These are phyloP conservation scores for Thyridium curvatum DNA, from an alignment of 2,329 filamentous ascomycete genomes.

Conservation along the genomic window DNA sequence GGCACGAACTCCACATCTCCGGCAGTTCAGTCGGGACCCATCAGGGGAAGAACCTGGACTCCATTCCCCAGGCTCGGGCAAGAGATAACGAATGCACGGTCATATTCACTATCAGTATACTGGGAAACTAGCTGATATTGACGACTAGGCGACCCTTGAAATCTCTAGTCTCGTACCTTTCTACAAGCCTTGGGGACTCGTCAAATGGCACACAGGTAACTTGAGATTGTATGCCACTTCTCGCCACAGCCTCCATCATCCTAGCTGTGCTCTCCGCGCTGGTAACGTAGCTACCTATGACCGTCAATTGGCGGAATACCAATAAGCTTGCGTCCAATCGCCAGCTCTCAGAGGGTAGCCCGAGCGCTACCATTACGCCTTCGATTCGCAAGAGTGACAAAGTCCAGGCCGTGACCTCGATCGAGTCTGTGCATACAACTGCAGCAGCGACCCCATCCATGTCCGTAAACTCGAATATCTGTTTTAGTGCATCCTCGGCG, in stretches of 20 bases:
- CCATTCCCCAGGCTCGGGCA: too few relatives aligned
- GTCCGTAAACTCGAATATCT: conserved; percentile 18
- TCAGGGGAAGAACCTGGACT: too few relatives aligned
- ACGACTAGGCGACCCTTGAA: conserved; percentile 24
- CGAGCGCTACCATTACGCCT: conserved; percentile 20
- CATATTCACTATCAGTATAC: too few relatives aligned
- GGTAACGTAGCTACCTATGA: conserved; percentile 24
- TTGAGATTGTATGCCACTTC: conserved; percentile 15
- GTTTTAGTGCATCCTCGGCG: conserved; percentile 6
- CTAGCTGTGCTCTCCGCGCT: conserved; percentile 16
- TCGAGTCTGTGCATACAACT: conserved; percentile 23
- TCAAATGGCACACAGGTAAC: conserved; percentile 19
- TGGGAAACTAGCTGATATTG: conserved; percentile 21
- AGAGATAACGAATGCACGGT: too few relatives aligned
- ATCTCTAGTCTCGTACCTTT: conserved; percentile 15
- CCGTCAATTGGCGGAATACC: conserved; percentile 20
- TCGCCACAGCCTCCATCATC: conserved; percentile 23
- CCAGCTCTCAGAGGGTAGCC: conserved; percentile 22
- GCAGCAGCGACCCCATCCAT: conserved; percentile 22
- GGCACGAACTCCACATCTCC: too few relatives aligned
- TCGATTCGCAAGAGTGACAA: conserved; percentile 18
- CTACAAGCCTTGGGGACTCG: conserved; percentile 16
- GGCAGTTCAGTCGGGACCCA: too few relatives aligned
- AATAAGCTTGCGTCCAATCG: conserved; percentile 21
- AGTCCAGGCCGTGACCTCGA: conserved; percentile 22